phyloP scores from a whole-genome alignment of 1,284 basidiomycete species.

The Ceratobasidium sp. region DNA sequence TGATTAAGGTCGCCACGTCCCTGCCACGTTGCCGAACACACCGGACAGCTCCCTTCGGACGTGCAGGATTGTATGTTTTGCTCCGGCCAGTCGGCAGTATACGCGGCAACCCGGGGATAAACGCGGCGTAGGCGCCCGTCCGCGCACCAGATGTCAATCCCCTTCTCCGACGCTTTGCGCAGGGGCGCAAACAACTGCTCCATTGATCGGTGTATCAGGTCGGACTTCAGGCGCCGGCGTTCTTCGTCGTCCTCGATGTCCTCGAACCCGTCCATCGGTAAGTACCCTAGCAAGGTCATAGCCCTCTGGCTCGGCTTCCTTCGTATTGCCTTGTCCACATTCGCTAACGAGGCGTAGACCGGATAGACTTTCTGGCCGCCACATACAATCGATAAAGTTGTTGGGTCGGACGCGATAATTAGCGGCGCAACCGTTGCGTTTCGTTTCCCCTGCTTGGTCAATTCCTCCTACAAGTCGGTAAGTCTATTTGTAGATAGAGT shows the following conservation, averaged over 20 bases:
- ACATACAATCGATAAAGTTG: not conserved
- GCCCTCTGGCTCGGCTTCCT: conserved; percentile 32
- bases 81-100: conserved; percentile 22
- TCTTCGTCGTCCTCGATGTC: not conserved
- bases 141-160: conserved; percentile 31
- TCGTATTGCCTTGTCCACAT: conserved; percentile 33
- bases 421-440: conserved; percentile 8
- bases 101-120: not conserved
- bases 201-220: conserved; percentile 14
- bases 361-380: conserved; percentile 17
- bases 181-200: conserved; percentile 9
- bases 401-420: conserved; percentile 17
- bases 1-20: not conserved
- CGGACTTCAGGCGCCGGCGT: not conserved
- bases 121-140: conserved; percentile 20
- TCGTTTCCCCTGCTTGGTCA: not conserved
- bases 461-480: not conserved
- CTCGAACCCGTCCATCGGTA: conserved; percentile 31
- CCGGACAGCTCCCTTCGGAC: conserved; percentile 25
- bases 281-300: conserved; percentile 31
- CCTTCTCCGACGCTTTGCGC: not conserved
- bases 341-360: conserved; percentile 26
- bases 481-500: not conserved
- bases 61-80: conserved; percentile 25
- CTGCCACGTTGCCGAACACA: not conserved